Evolutionary conservation across 164 flowering plant species (phyloP).

Genomic region (Nymphaea thermarum): DNA sequence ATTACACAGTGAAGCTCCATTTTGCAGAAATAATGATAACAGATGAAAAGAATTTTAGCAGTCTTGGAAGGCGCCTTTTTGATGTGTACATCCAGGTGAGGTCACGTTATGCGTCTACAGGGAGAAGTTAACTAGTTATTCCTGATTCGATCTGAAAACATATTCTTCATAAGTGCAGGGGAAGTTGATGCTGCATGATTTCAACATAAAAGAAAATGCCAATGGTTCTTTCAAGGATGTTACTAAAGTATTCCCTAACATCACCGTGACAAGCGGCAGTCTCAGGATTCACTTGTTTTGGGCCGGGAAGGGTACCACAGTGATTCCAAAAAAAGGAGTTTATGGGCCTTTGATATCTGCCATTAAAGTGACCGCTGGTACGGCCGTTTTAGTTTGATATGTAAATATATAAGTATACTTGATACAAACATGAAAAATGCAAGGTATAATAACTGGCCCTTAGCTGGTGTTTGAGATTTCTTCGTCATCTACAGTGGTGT

Average conservation of each 20-base stretch:
- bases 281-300: constrained; percentile 13
- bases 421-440: too few species aligned
- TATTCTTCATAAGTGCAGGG: constrained; percentile 5
- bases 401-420: background rate
- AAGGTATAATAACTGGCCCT: too few species aligned
- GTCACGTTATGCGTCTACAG: background rate
- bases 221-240: constrained; percentile 3
- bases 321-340: constrained; percentile 6
- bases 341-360: constrained; percentile 19
- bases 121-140: background rate
- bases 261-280: constrained; percentile 3
- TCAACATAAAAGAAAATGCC: constrained; percentile 9
- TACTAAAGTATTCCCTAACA: background rate
- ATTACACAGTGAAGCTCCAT: constrained; percentile 11
- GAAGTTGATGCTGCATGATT: constrained; percentile 6
- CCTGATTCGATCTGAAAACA: background rate
- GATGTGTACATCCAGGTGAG: constrained; percentile 12
- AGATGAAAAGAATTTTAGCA: constrained; percentile 1
- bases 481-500: too few species aligned
- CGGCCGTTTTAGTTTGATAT: background rate
- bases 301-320: constrained; percentile 15
- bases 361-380: constrained; percentile 8
- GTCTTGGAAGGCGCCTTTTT: constrained; percentile 5
- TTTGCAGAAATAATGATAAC: constrained; percentile 8
- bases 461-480: too few species aligned